phyloP scores from a whole-genome alignment of 1,284 basidiomycete species.

The Leccinum subfulvum region DNA sequence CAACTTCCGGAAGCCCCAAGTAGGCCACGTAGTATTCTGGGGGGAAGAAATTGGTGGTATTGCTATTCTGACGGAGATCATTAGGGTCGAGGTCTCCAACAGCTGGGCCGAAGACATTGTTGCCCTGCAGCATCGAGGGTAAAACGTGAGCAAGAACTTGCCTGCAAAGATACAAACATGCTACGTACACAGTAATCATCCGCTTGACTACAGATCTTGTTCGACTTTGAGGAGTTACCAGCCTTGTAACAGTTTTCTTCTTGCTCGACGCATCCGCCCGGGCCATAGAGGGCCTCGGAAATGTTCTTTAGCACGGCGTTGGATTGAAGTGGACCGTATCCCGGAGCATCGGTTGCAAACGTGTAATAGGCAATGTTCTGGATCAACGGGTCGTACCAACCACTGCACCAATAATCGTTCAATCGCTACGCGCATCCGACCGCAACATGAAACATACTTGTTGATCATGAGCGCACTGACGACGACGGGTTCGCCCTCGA shows the following conservation, averaged over 20 bases:
- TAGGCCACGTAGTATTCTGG: slow-evolving; percentile 54
- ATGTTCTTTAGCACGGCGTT: slow-evolving; percentile 45
- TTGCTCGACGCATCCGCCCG: slow-evolving; percentile 51
- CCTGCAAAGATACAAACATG: not conserved
- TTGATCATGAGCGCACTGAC: slow-evolving; percentile 54
- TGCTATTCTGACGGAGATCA: slow-evolving; percentile 53
- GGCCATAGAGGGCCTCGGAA: slow-evolving; percentile 46
- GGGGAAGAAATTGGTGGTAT: slow-evolving; percentile 41
- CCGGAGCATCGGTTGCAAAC: slow-evolving; percentile 60
- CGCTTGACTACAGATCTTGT: slow-evolving; percentile 49
- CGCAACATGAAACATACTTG: slow-evolving; percentile 36
- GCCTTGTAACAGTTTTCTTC: slow-evolving; percentile 55
- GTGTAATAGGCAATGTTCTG: slow-evolving; percentile 61
- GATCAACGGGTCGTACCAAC: slow-evolving; percentile 65
- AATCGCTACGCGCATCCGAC: not conserved
- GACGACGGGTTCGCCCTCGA: slow-evolving; percentile 43
- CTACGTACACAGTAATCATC: slow-evolving; percentile 56
- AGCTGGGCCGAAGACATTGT: slow-evolving; percentile 49
- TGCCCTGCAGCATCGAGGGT: slow-evolving; percentile 32
- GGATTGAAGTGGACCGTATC: slow-evolving; percentile 60
- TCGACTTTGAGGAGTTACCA: slow-evolving; percentile 42
- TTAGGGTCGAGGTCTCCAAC: slow-evolving; percentile 51
- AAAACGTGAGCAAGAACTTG: not conserved
- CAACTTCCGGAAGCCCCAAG: slow-evolving; percentile 38
- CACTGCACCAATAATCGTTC: slow-evolving; percentile 36